Evolutionary conservation across 176 grass and related monocot genomes (phyloP).

Genomic region (Avena sativa): DNA sequence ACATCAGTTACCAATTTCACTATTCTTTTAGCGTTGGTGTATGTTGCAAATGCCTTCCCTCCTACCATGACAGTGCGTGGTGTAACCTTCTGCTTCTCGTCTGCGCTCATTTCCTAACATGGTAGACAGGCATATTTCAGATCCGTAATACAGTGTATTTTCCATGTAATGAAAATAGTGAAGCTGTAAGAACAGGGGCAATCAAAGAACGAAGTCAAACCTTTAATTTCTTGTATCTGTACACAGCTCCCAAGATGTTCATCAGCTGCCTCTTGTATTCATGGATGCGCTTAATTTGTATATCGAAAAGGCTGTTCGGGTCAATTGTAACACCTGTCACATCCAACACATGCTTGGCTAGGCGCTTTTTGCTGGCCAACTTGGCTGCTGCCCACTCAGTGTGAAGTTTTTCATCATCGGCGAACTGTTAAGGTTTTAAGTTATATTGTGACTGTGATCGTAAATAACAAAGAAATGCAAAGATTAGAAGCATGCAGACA

Average conservation of each 20-base stretch:
- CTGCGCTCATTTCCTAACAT: conserved; percentile 68
- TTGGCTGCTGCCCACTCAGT: conserved; percentile 78
- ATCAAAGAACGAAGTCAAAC: conserved; percentile 38
- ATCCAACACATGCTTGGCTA: conserved; percentile 75
- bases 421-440: conserved; percentile 59
- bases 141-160: conserved; percentile 25
- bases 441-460: conserved; percentile 36
- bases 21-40: conserved; percentile 85
- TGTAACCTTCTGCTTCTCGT: conserved; percentile 65
- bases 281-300: conserved; percentile 90
- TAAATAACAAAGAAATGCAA: conserved; percentile 27
- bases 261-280: conserved; percentile 87
- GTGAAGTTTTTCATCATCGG: conserved; percentile 72
- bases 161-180: conserved; percentile 24
- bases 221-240: conserved; percentile 86
- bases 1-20: conserved; percentile 86
- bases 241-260: conserved; percentile 77
- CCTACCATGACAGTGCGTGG: conserved; percentile 73
- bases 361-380: conserved; percentile 68
- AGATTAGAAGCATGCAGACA: conserved; percentile 45
- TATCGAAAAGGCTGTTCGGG: conserved; percentile 70
- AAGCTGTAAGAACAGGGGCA: conserved; percentile 13
- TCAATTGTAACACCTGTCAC: conserved; percentile 64
- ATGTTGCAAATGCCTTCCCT: conserved; percentile 88
- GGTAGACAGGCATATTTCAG: conserved; percentile 38